Conservation (phyloP, 169 alveolate genomes). For the Perkinsus chesapeaki region DNA sequence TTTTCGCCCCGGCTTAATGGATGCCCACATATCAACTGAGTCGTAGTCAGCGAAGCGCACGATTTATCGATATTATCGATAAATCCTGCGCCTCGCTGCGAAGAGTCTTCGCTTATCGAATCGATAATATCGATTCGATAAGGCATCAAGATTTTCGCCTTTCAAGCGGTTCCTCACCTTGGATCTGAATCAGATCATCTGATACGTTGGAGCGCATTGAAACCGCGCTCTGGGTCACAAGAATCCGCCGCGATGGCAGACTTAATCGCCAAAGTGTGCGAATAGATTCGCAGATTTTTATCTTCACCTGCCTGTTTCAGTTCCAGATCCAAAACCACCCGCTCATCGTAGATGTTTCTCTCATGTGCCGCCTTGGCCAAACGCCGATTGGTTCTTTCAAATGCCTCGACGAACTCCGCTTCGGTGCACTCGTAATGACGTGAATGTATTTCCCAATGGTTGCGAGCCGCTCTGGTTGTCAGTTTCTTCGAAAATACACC, state of each 20-base stretch:
- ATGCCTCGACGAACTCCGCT: background rate
- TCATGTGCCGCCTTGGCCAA: background rate
- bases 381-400: background rate
- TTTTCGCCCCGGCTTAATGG: background rate
- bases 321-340: background rate
- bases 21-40: background rate
- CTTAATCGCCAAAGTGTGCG: background rate
- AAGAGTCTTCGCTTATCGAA: background rate
- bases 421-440: background rate
- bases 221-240: background rate
- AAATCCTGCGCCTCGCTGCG: background rate
- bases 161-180: background rate
- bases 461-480: background rate
- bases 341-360: background rate
- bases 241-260: background rate
- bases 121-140: background rate
- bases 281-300: background rate
- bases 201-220: background rate
- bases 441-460: background rate
- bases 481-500: background rate
- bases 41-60: no score
- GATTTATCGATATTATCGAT: no score
- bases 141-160: background rate
- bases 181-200: no score
- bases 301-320: background rate